Evolutionary conservation across 768 basidiomycete species (phyloP).

Genomic region (Roridomyces roridus): DNA sequence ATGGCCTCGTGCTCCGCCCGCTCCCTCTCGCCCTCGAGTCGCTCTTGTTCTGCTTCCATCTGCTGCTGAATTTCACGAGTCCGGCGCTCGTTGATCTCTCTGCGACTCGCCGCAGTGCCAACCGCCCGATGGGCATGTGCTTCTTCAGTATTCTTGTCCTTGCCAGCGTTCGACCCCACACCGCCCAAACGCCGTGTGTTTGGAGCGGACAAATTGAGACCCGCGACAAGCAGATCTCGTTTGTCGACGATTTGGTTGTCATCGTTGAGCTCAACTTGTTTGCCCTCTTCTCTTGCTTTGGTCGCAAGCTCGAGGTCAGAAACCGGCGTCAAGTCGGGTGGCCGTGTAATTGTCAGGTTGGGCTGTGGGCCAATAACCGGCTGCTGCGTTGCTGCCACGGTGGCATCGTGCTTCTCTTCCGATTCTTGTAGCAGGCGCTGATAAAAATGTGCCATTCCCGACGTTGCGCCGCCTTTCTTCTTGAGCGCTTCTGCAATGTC

Average conservation of each 20-base stretch:
- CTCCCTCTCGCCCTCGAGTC: constrained; percentile 60
- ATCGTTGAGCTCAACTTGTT: constrained; percentile 92
- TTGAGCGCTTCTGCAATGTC: constrained; percentile 60
- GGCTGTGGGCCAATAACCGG: constrained; percentile 63
- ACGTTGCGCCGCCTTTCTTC: constrained; percentile 59
- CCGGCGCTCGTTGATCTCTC: constrained; percentile 86
- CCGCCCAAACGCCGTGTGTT: constrained; percentile 75
- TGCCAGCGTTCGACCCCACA: constrained; percentile 37
- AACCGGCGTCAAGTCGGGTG: constrained; percentile 61
- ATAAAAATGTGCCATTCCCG: constrained; percentile 89
- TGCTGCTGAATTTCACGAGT: constrained; percentile 79
- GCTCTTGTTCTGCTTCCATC: constrained; percentile 75
- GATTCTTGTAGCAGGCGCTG: constrained; percentile 78
- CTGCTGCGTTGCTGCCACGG: constrained; percentile 77
- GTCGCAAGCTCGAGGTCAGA: constrained; percentile 80
- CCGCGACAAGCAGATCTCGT: constrained; percentile 88
- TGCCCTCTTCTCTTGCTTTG: constrained; percentile 74
- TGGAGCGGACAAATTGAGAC: constrained; percentile 86
- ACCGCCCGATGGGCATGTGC: constrained; percentile 73
- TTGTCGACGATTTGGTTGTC: constrained; percentile 98
- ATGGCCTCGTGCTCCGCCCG: constrained; percentile 67
- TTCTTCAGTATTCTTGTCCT: constrained; percentile 35
- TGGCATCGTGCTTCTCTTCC: constrained; percentile 83
- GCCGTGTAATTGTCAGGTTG: constrained; percentile 81
- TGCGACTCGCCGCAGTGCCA: constrained; percentile 79